Evolutionary conservation across 2,329 filamentous ascomycete genomes (phyloP).

Genomic region (Cadophora malorum): DNA sequence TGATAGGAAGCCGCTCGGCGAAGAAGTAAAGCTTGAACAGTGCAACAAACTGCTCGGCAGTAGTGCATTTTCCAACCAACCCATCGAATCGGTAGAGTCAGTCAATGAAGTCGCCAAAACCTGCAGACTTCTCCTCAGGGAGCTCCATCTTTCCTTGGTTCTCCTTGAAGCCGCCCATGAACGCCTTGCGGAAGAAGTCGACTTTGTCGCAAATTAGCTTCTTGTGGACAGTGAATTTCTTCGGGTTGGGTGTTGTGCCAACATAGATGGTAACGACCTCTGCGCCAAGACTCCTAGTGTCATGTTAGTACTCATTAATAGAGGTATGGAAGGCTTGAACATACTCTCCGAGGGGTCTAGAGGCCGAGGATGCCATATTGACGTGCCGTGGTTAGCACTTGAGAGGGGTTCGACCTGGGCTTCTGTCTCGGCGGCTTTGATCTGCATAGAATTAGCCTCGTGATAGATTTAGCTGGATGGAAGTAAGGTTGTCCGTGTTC

Average conservation of each 20-base stretch:
- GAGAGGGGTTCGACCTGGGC: background rate
- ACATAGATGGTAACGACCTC: conserved; percentile 37
- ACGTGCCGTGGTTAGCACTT: background rate
- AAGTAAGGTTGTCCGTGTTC: no score
- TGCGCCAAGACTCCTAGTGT: conserved; percentile 12
- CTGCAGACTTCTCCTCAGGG: conserved; percentile 15
- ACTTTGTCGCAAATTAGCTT: conserved; percentile 31
- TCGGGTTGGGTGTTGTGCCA: conserved; percentile 26
- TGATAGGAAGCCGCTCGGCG: conserved; percentile 13
- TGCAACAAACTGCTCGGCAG: conserved; percentile 5
- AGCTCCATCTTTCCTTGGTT: conserved; percentile 22
- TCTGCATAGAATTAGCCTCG: background rate
- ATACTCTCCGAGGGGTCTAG: background rate
- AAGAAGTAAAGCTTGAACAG: conserved; percentile 9
- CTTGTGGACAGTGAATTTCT: conserved; percentile 37
- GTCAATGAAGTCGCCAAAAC: conserved; percentile 16
- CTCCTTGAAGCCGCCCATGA: conserved; percentile 29
- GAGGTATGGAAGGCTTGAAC: no score
- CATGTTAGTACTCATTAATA: background rate
- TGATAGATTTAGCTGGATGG: no score
- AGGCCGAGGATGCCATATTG: background rate
- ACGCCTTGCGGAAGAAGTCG: conserved; percentile 24
- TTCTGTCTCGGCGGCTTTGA: background rate
- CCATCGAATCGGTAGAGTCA: conserved; percentile 23
- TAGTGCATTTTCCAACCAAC: background rate